phyloP scores from a whole-genome alignment of 345 rosid species.

The Pelargonium nanum region DNA sequence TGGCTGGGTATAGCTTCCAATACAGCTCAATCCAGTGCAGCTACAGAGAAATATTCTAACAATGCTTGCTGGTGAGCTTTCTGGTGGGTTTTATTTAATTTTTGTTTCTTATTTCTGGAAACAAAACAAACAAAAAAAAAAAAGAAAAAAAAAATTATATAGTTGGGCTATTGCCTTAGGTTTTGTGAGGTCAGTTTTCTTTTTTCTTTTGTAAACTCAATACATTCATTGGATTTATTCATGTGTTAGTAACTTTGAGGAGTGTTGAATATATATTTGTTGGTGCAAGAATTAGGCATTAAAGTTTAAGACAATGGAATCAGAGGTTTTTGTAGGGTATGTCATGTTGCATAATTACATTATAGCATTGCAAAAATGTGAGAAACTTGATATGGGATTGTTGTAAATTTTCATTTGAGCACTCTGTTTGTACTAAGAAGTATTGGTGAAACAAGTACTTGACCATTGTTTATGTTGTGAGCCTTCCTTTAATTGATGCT shows the following conservation, averaged over 20 bases:
- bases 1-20: conserved; percentile 21
- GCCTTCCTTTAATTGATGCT: too few species aligned
- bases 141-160: conserved; percentile 16
- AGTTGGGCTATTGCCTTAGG: conserved; percentile 28
- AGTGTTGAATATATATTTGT: conserved; percentile 19
- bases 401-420: too few species aligned
- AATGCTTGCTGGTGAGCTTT: conserved; percentile 37
- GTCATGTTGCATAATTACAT: conserved; percentile 2
- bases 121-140: conserved; percentile 11
- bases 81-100: conserved; percentile 20
- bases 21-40: conserved; percentile 26
- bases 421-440: too few species aligned
- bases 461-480: too few species aligned
- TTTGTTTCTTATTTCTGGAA: conserved; percentile 14
- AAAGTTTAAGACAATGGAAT: conserved; percentile 10
- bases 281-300: conserved; percentile 10
- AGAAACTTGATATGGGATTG: too few species aligned
- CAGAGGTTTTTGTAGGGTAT: neutral
- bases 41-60: conserved; percentile 37
- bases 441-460: too few species aligned
- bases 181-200: conserved; percentile 32
- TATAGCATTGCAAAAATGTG: too few species aligned
- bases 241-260: conserved; percentile 31
- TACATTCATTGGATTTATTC: conserved; percentile 60
- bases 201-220: conserved; percentile 24